Conservation (phyloP, 2,329 filamentous ascomycete genomes). For the Ceratocystis harringtonii region DNA sequence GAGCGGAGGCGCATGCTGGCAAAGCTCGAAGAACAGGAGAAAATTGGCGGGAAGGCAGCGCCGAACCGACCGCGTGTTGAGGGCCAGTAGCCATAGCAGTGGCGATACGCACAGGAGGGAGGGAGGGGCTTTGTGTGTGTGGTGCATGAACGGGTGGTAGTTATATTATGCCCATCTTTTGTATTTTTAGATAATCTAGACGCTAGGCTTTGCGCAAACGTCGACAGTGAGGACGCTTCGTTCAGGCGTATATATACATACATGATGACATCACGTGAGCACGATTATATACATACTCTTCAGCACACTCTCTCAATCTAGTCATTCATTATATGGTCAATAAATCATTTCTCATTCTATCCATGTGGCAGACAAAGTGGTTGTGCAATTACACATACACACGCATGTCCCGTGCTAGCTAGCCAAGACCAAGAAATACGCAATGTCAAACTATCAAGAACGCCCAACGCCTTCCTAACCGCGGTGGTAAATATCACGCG, state of each 20-base stretch:
- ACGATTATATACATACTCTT: not conserved
- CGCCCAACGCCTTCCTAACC: not conserved
- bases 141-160: not conserved
- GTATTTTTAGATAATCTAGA: constrained; percentile 13
- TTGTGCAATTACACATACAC: no score
- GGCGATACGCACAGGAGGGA: not conserved
- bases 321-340: no score
- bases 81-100: constrained; percentile 1
- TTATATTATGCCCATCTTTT: not conserved
- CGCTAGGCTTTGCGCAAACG: not conserved
- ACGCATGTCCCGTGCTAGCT: no score
- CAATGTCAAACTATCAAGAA: not conserved
- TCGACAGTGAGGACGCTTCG: not conserved
- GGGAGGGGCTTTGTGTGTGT: not conserved
- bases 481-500: not conserved
- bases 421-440: no score
- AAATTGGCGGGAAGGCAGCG: constrained; percentile 39
- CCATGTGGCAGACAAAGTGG: no score
- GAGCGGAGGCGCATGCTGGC: constrained; percentile 36
- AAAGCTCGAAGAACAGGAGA: constrained; percentile 35
- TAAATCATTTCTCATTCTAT: no score
- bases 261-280: not conserved
- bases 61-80: constrained; percentile 23
- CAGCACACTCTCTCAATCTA: not conserved
- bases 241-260: not conserved